Conservation (phyloP, 345 rosid species). For the Linum trigynum region DNA sequence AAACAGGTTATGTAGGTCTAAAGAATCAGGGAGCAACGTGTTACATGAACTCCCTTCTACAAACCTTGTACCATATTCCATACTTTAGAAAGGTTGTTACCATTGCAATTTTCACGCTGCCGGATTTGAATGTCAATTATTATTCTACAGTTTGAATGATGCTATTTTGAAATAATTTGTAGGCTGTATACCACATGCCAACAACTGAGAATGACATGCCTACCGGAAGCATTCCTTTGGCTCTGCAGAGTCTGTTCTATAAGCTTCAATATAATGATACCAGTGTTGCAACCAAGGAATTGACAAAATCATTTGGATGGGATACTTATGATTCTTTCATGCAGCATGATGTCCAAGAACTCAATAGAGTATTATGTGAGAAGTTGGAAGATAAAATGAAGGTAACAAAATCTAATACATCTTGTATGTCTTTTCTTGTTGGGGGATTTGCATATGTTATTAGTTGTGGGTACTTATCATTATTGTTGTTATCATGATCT, state of each 20-base stretch:
- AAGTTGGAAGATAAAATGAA: conserved; percentile 98
- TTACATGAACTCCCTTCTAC: conserved; percentile 95
- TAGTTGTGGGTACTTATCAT: neutral
- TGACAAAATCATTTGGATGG: conserved; percentile 98
- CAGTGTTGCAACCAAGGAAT: conserved; percentile 91
- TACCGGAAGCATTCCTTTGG: conserved; percentile 89
- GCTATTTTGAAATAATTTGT: conserved; percentile 14
- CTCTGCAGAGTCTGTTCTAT: conserved; percentile 93
- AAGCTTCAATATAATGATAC: conserved; percentile 90
- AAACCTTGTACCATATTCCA: conserved; percentile 80
- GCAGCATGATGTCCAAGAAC: conserved; percentile 99
- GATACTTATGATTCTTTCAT: conserved; percentile 92
- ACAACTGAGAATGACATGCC: conserved; percentile 90
- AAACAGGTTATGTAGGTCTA: conserved; percentile 94
- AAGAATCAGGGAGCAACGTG: conserved; percentile 99
- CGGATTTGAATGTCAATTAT: neutral
- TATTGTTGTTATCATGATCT: conserved; percentile 4
- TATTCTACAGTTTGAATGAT: neutral
- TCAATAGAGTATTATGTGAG: conserved; percentile 84
- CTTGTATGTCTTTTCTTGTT: neutral
- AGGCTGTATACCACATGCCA: conserved; percentile 99
- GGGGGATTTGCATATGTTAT: neutral
- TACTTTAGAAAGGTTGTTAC: conserved; percentile 81
- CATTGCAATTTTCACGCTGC: neutral
- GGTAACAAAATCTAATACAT: conserved; percentile 25